Evolutionary conservation across 179 eudicot species (phyloP), one percentile per base, ranked within the genome.

Genomic region (Silene coronaria): DNA sequence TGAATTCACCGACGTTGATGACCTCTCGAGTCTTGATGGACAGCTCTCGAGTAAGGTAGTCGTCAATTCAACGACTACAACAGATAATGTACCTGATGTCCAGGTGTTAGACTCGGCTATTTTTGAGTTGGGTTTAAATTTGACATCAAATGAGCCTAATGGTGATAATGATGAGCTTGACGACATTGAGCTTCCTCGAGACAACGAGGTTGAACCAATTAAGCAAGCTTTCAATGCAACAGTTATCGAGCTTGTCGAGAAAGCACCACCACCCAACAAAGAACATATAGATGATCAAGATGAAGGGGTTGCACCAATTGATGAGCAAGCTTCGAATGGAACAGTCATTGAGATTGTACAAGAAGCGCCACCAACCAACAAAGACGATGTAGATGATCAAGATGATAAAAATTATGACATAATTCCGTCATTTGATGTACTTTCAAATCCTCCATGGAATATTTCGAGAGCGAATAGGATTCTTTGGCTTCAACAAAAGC

Each of bases 401-500:
- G 77, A 77, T 7, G 71, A 46, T 6, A 63, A 70, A 5, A 23
- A 51, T 14, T 26, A 70, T 32, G 75, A 77, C 23, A 1, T 53
- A 17, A 26, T 62, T 0, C 58, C 57, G 8, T 2, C 53, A 36
- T 10, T 34, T 12, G 76, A 75, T 11, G 82, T 65, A 16, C 32
- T 70, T 1, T 71, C 59, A n/a, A 8, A 26, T 10, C 82, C 82
- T 28, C 77, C 82, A 1, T 2, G 27, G 32, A 72, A 75, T 26
- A 17, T 19, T 16, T 13, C 79, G 0, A 13, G 0, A 1, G 71
- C 71, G 16, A 67, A 75, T 19, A 71, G 84, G 74, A 78, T 71
- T 13, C 17, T 13, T 10, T 82, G 84, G 84, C 55, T 82, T 16
- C 71, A 71, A 53, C 17, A 66, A n/a, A 78, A 51, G 26, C 71